Base-by-base conservation (phyloP, 306 rosid genomes). In the Heteromeles arbutifolia region DNA sequence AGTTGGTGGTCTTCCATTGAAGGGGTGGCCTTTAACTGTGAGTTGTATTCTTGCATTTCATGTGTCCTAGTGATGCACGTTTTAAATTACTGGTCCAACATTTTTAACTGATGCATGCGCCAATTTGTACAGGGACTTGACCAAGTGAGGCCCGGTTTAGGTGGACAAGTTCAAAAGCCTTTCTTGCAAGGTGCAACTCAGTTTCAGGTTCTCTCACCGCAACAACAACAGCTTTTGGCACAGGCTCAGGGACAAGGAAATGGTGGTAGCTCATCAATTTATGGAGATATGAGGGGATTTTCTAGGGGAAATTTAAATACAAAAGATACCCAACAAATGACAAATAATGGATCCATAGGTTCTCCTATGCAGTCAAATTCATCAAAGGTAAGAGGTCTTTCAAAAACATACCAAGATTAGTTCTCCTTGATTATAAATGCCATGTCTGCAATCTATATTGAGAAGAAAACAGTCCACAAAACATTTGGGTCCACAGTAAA, bases 1-100 rank as follows among this genome's bases (percentile, higher is more conserved):
- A 69, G 96, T 88, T 66, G 84, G 95, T 85, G 85, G 87, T 72
- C 91, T 90, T 72, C 91, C 97, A 64, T 66, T 93, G 84, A 93
- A 91, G 87, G 98, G 98, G 78, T 93, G 98, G 97, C 98, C 98
- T 70, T 83, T 93, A 80, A 86, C 97, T 26, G 98, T 93, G 88
- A 87, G 97, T 87, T 82, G 26, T 82, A 63, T 52, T 3, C 56
- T 68, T 68, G 78, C 54, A 45, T 65, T 34, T 72, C 43, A 76
- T 62, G 1, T 62, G 71, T 77, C 56, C 61, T 39, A 84, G 52
- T 65, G 45, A 69, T 69, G 32, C 41, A 74, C 74, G 39, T 57
- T 37, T 59, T 65, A 62, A 81, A 64, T 78, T 63, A 78, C 28
- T 79, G 61, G 83, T 82, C 75, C 21, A 26, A 76, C 73, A 75